phyloP scores from a whole-genome alignment of 2,329 filamentous ascomycete genomes.

The Colletotrichum limetticola region DNA sequence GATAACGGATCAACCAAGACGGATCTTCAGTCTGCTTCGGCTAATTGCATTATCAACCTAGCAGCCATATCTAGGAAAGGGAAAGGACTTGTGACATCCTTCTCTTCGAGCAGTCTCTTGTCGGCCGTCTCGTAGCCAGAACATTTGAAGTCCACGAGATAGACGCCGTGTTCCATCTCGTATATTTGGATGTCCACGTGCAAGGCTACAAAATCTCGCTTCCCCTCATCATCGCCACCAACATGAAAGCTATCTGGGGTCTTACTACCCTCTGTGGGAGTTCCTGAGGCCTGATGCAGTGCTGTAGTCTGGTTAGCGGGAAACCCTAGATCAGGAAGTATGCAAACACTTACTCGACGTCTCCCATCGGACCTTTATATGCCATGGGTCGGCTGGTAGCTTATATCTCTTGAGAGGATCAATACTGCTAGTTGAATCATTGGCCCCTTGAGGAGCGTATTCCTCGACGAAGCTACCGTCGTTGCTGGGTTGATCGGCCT shows the following conservation, averaged over 20 bases:
- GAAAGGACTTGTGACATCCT: slow-evolving; percentile 94
- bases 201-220: slow-evolving; percentile 81
- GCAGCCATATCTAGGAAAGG: slow-evolving; percentile 96
- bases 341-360: slow-evolving; percentile 76
- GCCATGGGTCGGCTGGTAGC: slow-evolving; percentile 94
- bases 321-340: slow-evolving; percentile 50
- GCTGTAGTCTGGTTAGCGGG: slow-evolving; percentile 43
- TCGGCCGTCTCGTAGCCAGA: slow-evolving; percentile 89
- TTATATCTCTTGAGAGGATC: slow-evolving; percentile 75
- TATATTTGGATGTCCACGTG: slow-evolving; percentile 98
- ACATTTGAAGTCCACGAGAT: slow-evolving; percentile 98
- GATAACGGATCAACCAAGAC: slow-evolving; percentile 3
- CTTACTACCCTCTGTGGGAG: slow-evolving; percentile 33
- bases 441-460: slow-evolving; percentile 49
- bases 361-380: slow-evolving; percentile 89
- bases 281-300: slow-evolving; percentile 49
- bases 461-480: slow-evolving; percentile 55
- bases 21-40: slow-evolving; percentile 73
- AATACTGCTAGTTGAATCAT: slow-evolving; percentile 50
- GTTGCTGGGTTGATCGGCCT: slow-evolving; percentile 52
- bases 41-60: slow-evolving; percentile 91
- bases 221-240: slow-evolving; percentile 51
- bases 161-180: slow-evolving; percentile 90
- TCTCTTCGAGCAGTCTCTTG: slow-evolving; percentile 84
- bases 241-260: slow-evolving; percentile 52